Conservation (phyloP, 176 grass and related monocot genomes). For the Hsuehochloa calcarea region DNA sequence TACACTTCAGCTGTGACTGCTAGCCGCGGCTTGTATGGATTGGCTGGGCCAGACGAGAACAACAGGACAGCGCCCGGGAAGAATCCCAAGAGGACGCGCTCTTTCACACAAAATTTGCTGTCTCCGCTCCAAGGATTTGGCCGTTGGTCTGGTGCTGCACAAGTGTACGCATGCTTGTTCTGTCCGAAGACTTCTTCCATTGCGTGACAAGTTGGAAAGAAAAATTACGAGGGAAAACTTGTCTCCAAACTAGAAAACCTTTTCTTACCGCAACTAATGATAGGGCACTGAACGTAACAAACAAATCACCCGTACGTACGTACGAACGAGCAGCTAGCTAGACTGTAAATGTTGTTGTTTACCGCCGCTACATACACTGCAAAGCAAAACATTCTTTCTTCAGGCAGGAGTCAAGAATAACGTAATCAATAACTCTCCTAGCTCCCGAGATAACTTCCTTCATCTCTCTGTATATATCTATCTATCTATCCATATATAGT, state of each 20-base stretch:
- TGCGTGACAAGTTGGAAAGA: not conserved
- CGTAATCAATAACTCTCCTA: not conserved
- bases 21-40: too few species aligned
- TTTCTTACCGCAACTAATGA: not conserved
- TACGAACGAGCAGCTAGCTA: not conserved
- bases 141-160: not conserved
- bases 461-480: not conserved
- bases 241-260: not conserved
- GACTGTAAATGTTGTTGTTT: too few species aligned
- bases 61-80: not conserved
- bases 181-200: not conserved
- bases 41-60: not conserved
- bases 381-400: not conserved
- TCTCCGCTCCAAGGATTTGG: not conserved
- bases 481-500: slow-evolving; percentile 17
- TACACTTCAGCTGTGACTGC: not conserved
- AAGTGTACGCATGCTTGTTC: not conserved
- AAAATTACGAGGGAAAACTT: not conserved
- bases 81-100: not conserved
- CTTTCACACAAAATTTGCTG: not conserved
- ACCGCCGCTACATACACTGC: too few species aligned
- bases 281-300: not conserved
- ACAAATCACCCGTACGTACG: not conserved
- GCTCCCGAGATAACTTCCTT: not conserved
- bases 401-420: slow-evolving; percentile 13